Conservation (phyloP, 2,329 filamentous ascomycete species). For the Diaporthe caulivora region DNA sequence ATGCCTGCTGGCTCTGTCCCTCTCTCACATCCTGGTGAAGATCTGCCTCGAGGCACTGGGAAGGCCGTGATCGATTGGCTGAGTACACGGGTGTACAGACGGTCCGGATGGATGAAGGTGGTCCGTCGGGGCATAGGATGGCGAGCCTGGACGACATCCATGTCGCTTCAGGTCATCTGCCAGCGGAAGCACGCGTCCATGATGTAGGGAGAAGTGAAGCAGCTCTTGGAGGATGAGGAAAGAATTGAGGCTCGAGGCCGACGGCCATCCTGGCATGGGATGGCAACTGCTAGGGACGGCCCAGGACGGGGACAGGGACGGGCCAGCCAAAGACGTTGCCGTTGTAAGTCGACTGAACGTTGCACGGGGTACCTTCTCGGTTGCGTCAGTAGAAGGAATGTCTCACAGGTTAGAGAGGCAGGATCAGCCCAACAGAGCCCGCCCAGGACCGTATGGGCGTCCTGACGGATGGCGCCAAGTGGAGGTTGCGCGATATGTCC, state of each 20-base stretch:
- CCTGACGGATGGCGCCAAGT: not conserved
- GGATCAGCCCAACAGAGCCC: not conserved
- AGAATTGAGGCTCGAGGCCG: constrained; percentile 5
- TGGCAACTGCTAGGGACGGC: constrained; percentile 11
- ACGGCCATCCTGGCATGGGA: constrained; percentile 1
- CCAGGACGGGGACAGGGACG: constrained; percentile 11
- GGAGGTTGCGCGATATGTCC: constrained; percentile 22
- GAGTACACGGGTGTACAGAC: not conserved
- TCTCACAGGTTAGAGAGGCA: constrained; percentile 26
- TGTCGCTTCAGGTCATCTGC: constrained; percentile 17
- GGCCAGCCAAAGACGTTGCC: constrained; percentile 17
- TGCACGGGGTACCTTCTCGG: constrained; percentile 27
- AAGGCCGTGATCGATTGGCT: not conserved
- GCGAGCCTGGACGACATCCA: not conserved
- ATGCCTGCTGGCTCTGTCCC: not conserved
- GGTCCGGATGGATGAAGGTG: not conserved
- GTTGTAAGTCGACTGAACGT: constrained; percentile 19
- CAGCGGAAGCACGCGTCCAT: not conserved
- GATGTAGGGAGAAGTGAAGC: not conserved
- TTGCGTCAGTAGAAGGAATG: constrained; percentile 24
- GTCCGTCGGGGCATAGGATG: not conserved
- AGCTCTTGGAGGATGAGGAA: not conserved
- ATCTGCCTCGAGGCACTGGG: constrained; percentile 1
- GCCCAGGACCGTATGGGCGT: not conserved
- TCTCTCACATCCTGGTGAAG: constrained; percentile 21